phyloP scores from a whole-genome alignment of 202 grass and related monocot species.

The Carex sylvatica region DNA sequence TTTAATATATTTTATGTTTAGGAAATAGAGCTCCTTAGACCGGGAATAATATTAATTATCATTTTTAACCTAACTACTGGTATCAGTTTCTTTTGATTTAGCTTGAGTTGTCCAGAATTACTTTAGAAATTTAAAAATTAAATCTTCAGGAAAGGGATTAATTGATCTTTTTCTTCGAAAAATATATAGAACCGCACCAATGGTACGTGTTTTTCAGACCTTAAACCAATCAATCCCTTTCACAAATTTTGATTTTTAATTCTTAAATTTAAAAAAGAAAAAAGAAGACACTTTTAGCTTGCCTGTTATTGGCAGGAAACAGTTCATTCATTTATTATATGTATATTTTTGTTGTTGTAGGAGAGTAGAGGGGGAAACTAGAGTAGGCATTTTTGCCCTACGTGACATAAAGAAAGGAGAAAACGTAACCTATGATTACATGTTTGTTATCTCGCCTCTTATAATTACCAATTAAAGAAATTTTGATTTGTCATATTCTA shows the following conservation, averaged over 20 bases:
- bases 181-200: too few species aligned
- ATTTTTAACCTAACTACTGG: background rate
- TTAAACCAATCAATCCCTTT: too few species aligned
- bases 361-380: slow-evolving; percentile 82
- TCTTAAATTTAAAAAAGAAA: too few species aligned
- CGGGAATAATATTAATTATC: background rate
- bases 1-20: background rate
- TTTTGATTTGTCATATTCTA: slow-evolving; percentile 4
- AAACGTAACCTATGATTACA: slow-evolving; percentile 90
- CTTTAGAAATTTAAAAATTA: background rate
- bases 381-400: slow-evolving; percentile 90
- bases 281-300: background rate
- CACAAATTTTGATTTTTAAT: too few species aligned
- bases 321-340: slow-evolving; percentile 24
- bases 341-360: slow-evolving; percentile 36
- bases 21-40: background rate
- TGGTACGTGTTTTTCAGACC: too few species aligned
- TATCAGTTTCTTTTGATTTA: background rate
- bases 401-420: slow-evolving; percentile 78
- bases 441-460: slow-evolving; percentile 46
- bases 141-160: too few species aligned
- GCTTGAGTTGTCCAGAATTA: background rate
- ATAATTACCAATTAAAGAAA: slow-evolving; percentile 6
- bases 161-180: too few species aligned
- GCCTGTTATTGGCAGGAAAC: background rate